phyloP scores from a whole-genome alignment of 805 yeast genomes.

The Candida glaebosa region DNA sequence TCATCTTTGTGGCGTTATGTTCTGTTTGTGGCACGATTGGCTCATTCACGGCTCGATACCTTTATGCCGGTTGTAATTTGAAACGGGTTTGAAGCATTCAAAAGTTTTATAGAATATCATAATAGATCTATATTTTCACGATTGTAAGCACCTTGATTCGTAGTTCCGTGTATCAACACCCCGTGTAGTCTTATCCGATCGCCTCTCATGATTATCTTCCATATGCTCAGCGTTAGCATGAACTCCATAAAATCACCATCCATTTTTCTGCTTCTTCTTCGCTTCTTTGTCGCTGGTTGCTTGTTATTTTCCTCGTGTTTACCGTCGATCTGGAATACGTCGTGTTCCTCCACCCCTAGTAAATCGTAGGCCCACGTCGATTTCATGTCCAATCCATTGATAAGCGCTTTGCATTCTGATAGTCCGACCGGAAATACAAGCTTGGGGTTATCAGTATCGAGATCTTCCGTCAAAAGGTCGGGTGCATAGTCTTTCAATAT shows the following conservation, averaged over 20 bases:
- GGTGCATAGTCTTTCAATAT: constrained; percentile 21
- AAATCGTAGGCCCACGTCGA: constrained; percentile 32
- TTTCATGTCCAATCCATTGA: constrained; percentile 35
- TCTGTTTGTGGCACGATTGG: constrained; percentile 20
- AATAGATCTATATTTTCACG: neutral
- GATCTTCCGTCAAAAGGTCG: constrained; percentile 13
- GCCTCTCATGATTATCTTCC: constrained; percentile 32
- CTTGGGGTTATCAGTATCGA: constrained; percentile 15
- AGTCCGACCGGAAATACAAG: constrained; percentile 23
- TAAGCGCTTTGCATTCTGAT: constrained; percentile 23
- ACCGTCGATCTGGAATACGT: constrained; percentile 1
- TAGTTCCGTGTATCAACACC: constrained; percentile 26
- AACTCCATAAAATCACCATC: constrained; percentile 43
- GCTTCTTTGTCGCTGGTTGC: constrained; percentile 9
- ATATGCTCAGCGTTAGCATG: constrained; percentile 39
- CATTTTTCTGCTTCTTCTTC: constrained; percentile 8
- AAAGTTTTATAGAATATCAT: neutral
- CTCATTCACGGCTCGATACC: constrained; percentile 16
- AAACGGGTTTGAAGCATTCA: constrained; percentile 6
- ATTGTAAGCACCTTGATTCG: constrained; percentile 16
- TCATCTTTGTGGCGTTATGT: constrained; percentile 18
- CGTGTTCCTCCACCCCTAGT: constrained; percentile 11
- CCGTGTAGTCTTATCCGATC: constrained; percentile 23
- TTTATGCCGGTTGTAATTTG: constrained; percentile 19
- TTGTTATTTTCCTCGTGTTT: constrained; percentile 5